These are phyloP conservation scores for Royoungia palumana DNA, from an alignment of 768 basidiomycete genomes.

Conservation along the genomic window DNA sequence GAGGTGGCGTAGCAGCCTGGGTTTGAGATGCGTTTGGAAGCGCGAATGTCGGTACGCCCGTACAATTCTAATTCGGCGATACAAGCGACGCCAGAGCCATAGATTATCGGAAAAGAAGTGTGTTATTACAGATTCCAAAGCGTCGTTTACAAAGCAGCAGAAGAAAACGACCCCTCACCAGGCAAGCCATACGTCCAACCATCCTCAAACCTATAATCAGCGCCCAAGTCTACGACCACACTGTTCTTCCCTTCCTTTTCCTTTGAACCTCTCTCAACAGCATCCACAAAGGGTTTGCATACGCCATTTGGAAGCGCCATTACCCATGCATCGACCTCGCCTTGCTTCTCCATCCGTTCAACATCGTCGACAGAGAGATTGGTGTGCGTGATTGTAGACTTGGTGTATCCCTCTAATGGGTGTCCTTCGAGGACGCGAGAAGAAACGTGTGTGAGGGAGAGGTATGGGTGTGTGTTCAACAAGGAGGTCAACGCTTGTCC, in stretches of 20 bases:
- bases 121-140: constrained; percentile 34
- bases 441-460: constrained; percentile 92
- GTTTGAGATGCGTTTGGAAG: constrained; percentile 87
- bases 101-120: constrained; percentile 32
- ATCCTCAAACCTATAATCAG: constrained; percentile 93
- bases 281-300: constrained; percentile 95
- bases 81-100: neutral
- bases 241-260: constrained; percentile 49
- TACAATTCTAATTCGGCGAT: constrained; percentile 67
- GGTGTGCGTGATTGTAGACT: constrained; percentile 67
- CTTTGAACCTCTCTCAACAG: constrained; percentile 73
- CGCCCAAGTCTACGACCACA: constrained; percentile 88
- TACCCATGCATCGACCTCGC: constrained; percentile 96
- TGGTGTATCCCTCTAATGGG: constrained; percentile 77
- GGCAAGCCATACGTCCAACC: constrained; percentile 98
- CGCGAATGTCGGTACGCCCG: constrained; percentile 61
- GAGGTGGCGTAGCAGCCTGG: constrained; percentile 98
- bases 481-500: constrained; percentile 88
- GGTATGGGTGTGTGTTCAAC: constrained; percentile 83
- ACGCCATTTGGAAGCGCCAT: constrained; percentile 99
- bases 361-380: constrained; percentile 80
- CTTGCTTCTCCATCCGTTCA: constrained; percentile 81
- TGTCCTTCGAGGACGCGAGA: constrained; percentile 90
- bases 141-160: constrained; percentile 29
- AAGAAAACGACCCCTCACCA: constrained; percentile 66